Conservation (phyloP, 2,329 filamentous ascomycete genomes). For the Byssothecium circinans region DNA sequence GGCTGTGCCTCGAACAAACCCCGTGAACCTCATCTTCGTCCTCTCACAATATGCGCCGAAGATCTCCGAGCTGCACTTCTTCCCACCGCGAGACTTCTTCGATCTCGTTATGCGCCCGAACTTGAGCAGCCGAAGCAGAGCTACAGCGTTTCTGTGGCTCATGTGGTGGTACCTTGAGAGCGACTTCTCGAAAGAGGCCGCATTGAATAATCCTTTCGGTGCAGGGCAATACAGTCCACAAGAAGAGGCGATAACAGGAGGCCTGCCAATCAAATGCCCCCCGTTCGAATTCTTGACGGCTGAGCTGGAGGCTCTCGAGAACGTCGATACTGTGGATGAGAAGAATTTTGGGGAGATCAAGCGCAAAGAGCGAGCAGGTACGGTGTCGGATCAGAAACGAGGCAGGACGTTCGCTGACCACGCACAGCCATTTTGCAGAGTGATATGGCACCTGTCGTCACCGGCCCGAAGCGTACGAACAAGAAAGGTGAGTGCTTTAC, state of each 20-base stretch:
- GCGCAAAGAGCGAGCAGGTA: slow-evolving; percentile 67
- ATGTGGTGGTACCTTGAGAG: slow-evolving; percentile 99
- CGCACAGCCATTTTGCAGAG: slow-evolving; percentile 64
- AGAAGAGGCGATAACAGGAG: slow-evolving; percentile 43
- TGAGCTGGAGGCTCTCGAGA: slow-evolving; percentile 69
- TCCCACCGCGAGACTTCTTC: slow-evolving; percentile 83
- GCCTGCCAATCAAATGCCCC: slow-evolving; percentile 62
- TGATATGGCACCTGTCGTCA: slow-evolving; percentile 69
- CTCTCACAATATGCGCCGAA: slow-evolving; percentile 87
- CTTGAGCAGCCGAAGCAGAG: slow-evolving; percentile 78
- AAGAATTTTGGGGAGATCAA: slow-evolving; percentile 71
- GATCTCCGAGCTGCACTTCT: slow-evolving; percentile 91
- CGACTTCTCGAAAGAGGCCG: slow-evolving; percentile 86
- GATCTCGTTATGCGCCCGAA: slow-evolving; percentile 92
- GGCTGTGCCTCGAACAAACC: slow-evolving; percentile 80
- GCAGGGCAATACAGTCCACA: slow-evolving; percentile 45
- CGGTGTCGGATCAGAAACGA: not conserved
- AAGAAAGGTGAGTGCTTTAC: slow-evolving; percentile 46
- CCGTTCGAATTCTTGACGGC: slow-evolving; percentile 65
- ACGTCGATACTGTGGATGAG: slow-evolving; percentile 72
- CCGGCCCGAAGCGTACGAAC: slow-evolving; percentile 53
- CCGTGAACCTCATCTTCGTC: slow-evolving; percentile 95
- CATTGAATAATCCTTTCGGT: slow-evolving; percentile 89
- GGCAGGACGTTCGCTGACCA: slow-evolving; percentile 8
- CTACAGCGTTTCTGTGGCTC: slow-evolving; percentile 89